Percentiles rank a stretch among this genome's conserved stretches.
Evolutionary conservation across 345 rosid species (phyloP).

Genomic region (Mercurialis annua): DNA sequence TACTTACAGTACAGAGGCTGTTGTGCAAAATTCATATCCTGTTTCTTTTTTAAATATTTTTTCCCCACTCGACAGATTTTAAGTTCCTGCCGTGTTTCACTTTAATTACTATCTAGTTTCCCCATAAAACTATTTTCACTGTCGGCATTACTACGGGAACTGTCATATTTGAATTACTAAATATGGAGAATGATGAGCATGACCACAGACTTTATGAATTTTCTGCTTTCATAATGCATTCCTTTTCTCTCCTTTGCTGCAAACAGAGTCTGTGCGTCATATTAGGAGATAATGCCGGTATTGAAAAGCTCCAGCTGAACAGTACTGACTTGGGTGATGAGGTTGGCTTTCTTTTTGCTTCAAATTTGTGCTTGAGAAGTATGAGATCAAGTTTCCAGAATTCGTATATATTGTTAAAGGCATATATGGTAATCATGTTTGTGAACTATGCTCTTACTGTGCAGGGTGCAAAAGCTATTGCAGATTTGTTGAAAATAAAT

Average conservation of each 20-base stretch:
- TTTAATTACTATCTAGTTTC: background rate
- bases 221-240: conserved; percentile 1
- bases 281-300: conserved; percentile 60
- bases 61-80: background rate
- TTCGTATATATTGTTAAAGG: conserved; percentile 10
- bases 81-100: background rate
- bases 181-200: background rate
- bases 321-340: conserved; percentile 81
- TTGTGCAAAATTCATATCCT: background rate
- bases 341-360: conserved; percentile 46
- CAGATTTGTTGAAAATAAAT: conserved; percentile 84
- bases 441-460: conserved; percentile 17
- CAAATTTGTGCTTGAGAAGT: conserved; percentile 4
- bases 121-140: background rate
- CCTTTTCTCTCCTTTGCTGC: background rate
- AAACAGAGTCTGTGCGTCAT: conserved; percentile 65
- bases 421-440: conserved; percentile 10
- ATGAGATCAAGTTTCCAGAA: background rate
- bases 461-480: conserved; percentile 93
- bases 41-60: background rate
- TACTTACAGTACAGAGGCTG: background rate
- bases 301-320: conserved; percentile 82
- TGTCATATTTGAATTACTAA: background rate
- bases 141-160: background rate
- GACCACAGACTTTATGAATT: background rate